phyloP scores from a whole-genome alignment of 345 rosid species.

The Firmiana major region DNA sequence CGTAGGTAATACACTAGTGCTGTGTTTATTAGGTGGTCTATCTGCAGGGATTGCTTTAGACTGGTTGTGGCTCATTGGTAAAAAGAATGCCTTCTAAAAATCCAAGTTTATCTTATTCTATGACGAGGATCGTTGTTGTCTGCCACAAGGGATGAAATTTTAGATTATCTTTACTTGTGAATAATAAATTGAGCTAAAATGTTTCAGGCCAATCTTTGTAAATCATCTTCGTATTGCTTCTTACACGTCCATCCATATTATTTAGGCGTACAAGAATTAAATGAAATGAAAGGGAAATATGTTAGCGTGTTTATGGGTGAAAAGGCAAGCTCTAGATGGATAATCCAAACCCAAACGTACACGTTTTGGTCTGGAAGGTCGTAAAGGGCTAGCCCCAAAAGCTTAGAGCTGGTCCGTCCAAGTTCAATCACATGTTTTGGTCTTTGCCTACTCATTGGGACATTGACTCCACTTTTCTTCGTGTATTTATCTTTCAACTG shows the following conservation, averaged over 20 bases:
- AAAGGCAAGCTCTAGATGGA: too few species aligned
- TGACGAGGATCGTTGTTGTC: neutral
- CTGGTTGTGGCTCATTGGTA: slow-evolving; percentile 83
- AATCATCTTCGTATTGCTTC: neutral
- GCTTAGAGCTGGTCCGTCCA: too few species aligned
- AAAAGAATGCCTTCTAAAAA: slow-evolving; percentile 35
- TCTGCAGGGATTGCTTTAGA: slow-evolving; percentile 66
- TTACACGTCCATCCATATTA: neutral
- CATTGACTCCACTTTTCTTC: too few species aligned
- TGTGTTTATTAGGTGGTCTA: slow-evolving; percentile 58
- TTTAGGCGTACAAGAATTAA: too few species aligned
- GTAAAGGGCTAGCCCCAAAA: too few species aligned
- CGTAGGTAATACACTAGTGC: slow-evolving; percentile 73
- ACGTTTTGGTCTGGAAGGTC: too few species aligned
- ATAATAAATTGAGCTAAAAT: neutral
- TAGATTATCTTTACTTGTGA: neutral
- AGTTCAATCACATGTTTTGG: too few species aligned
- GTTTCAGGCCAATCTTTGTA: neutral
- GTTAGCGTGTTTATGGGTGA: too few species aligned
- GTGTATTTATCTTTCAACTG: too few species aligned
- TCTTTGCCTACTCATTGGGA: too few species aligned
- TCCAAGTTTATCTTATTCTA: neutral
- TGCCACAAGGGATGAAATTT: neutral
- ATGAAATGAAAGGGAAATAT: too few species aligned
- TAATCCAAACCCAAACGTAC: too few species aligned